phyloP scores from a whole-genome alignment of 2,329 filamentous ascomycete species.

The Cordyceps cateniannulata region DNA sequence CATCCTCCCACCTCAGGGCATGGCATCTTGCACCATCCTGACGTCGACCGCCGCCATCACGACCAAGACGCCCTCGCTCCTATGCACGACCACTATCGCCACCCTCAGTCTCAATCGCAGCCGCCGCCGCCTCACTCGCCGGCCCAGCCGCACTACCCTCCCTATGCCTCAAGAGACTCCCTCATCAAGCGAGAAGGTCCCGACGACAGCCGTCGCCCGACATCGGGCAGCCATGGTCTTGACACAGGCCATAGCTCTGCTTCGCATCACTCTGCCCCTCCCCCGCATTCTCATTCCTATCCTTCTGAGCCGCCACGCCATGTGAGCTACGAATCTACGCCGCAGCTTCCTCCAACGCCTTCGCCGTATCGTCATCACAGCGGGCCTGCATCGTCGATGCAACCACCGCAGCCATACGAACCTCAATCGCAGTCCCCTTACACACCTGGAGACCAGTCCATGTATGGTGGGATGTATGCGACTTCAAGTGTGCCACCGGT shows the following conservation, averaged over 20 bases:
- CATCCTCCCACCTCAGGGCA: conserved; percentile 19
- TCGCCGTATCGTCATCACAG: conserved; percentile 36
- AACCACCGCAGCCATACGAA: conserved; percentile 34
- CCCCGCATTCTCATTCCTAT: conserved; percentile 23
- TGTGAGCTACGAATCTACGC: conserved; percentile 46
- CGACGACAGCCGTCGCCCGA: conserved; percentile 47
- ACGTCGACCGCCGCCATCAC: conserved; percentile 50
- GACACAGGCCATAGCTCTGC: conserved; percentile 26
- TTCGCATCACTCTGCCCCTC: conserved; percentile 23
- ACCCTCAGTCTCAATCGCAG: conserved; percentile 18
- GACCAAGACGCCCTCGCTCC: conserved; percentile 48
- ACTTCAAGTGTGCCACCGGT: conserved; percentile 29
- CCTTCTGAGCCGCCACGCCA: conserved; percentile 45
- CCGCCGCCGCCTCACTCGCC: conserved; percentile 34
- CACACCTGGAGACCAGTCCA: conserved; percentile 26
- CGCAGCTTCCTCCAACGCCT: conserved; percentile 38
- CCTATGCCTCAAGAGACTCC: conserved; percentile 43
- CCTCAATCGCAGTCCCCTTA: conserved; percentile 25
- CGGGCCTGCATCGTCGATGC: conserved; percentile 32
- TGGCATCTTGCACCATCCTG: conserved; percentile 29
- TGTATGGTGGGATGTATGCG: conserved; percentile 36
- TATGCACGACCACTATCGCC: conserved; percentile 46
- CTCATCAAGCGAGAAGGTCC: conserved; percentile 50
- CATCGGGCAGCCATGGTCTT: conserved; percentile 42
- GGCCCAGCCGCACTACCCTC: conserved; percentile 36